Conservation (phyloP, 1,284 basidiomycete species). For the Pseudozyma flocculosa region DNA sequence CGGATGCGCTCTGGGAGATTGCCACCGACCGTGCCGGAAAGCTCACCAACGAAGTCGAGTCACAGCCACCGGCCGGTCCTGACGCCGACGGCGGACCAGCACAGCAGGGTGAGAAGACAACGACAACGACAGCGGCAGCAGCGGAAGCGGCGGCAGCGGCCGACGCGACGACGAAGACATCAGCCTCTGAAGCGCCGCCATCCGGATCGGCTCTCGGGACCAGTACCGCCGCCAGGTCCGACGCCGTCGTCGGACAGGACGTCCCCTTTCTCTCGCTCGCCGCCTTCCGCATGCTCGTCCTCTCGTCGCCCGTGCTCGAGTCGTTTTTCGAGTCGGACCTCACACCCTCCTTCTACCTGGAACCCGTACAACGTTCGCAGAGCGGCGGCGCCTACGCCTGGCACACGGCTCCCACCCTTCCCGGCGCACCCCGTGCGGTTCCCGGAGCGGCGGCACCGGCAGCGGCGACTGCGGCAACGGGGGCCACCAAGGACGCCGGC, state of each 20-base stretch:
- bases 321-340: conserved; percentile 36
- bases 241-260: conserved; percentile 34
- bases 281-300: conserved; percentile 51
- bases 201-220: too few relatives aligned
- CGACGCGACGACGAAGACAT: too few relatives aligned
- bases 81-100: too few relatives aligned
- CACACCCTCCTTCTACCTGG: conserved; percentile 46
- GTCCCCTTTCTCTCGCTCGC: conserved; percentile 53
- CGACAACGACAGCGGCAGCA: conserved; percentile 4
- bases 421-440: conserved; percentile 31
- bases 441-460: conserved; percentile 14
- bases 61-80: too few relatives aligned
- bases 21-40: conserved; percentile 48
- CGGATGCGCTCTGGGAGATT: conserved; percentile 53
- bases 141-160: conserved; percentile 1
- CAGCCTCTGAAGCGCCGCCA: too few relatives aligned
- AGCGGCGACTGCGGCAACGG: too few relatives aligned
- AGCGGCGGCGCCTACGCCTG: conserved; percentile 52
- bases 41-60: conserved; percentile 9
- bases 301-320: conserved; percentile 35
- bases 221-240: too few relatives aligned
- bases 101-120: conserved; percentile 9
- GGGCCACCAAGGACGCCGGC: conserved; percentile 24
- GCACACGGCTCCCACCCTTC: conserved; percentile 49
- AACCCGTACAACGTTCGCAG: conserved; percentile 46